These are phyloP conservation scores for Pseudoturritis turrita DNA, from an alignment of 345 rosid species.

Conservation along the genomic window DNA sequence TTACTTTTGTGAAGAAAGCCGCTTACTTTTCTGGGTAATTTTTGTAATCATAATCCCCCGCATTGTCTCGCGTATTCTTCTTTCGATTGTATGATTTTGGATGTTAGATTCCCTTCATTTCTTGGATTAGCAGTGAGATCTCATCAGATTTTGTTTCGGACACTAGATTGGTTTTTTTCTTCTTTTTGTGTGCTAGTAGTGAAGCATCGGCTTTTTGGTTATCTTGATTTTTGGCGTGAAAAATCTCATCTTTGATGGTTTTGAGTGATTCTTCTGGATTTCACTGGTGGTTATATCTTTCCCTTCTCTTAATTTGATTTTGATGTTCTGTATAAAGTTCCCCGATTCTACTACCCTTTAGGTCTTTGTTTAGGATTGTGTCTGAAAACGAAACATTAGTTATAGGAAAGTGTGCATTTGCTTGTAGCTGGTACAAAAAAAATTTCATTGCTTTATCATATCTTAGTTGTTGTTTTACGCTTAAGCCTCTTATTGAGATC, in stretches of 20 bases:
- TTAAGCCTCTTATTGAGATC: background rate
- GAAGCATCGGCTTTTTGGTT: background rate
- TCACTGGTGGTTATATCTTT: background rate
- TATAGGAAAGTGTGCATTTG: background rate
- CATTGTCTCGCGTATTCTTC: conserved; percentile 3
- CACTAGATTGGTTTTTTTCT: background rate
- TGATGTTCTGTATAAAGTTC: background rate
- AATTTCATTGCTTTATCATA: background rate
- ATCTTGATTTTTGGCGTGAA: background rate
- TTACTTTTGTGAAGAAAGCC: background rate
- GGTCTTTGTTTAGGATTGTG: background rate
- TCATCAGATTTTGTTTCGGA: background rate
- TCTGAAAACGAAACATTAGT: background rate
- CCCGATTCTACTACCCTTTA: background rate
- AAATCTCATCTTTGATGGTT: background rate
- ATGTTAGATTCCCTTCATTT: conserved; percentile 1
- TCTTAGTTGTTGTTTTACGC: background rate
- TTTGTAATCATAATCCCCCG: background rate
- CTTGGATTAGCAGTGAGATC: conserved; percentile 6
- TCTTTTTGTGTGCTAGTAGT: too few species aligned
- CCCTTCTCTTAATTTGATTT: background rate
- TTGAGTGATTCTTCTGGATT: background rate
- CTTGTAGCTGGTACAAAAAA: too few species aligned
- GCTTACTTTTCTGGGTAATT: conserved; percentile 1
- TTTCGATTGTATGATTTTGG: background rate